Base-by-base conservation (phyloP, 371 early-diverging fungal species). In the Saksenaea vasiformis region DNA sequence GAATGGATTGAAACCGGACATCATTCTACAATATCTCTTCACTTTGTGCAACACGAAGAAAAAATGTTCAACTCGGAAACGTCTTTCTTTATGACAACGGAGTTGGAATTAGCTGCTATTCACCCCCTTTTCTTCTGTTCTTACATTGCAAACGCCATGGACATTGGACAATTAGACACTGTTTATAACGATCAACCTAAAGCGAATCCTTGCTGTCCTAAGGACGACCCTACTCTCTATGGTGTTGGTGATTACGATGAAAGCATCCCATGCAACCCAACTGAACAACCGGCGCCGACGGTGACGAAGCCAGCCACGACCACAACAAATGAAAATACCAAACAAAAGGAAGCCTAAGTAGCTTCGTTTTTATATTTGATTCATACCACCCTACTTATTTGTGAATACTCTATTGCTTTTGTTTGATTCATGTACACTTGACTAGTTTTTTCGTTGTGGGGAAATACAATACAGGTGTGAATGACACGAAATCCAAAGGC, bases 191-290 rank as follows among this genome's bases (percentile, higher is more conserved):
- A 47, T 22, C 51, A 47, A 22, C 51, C 51, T 10, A 47, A 47
- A 22, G 7, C 17, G 11, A 47, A 22, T 5, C 51, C 51, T 2
- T 47, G 51, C 51, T 47, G 51, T 3, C 51, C 51, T 47, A 47
- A 47, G n/a, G 51, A 47, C 8, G 51, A 47, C 22, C 51, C 51
- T 22, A 47, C 22, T 22, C 22, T 47, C 10, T 47, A 47, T 22
- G 51, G 51, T 8, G 22, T 47, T 22, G 51, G 51, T 47, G 51
- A 47, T 22, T 47, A 47, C 51, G 51, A 47, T 47, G 51, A 47
- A 47, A 47, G 51, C 51, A 47, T 10, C 3, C 51, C 51, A 26
- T 47, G 51, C 51, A 22, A 47, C 22, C 3, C n/a, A 47, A 17
- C 17, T 5, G 22, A 47, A 11, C 17, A 22, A 22, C n/a, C n/a